A percentile compares a stretch with the other conserved stretches of the same genome.
Evolutionary conservation across 306 rosid genomes (phyloP).

Genomic region (Canavalia ensiformis): DNA sequence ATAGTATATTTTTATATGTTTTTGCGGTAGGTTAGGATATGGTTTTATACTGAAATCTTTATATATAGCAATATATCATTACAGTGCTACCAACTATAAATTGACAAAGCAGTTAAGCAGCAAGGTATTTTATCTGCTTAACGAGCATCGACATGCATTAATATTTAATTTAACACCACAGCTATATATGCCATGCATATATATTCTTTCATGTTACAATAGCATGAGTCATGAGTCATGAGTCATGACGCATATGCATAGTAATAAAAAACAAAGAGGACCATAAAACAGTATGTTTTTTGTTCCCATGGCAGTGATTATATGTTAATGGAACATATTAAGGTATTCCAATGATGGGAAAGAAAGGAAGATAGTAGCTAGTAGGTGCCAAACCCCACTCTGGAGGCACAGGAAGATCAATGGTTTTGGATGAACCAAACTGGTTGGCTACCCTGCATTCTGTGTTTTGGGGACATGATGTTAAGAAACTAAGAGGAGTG

Average conservation of each 20-base stretch:
- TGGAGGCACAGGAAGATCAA: constrained; percentile 75
- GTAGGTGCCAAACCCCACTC: constrained; percentile 92
- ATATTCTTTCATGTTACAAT: constrained; percentile 2
- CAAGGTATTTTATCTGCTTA: not conserved
- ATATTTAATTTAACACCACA: constrained; percentile 2
- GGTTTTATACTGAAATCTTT: too few species aligned
- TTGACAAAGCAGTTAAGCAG: not conserved
- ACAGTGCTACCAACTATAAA: not conserved
- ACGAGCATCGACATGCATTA: not conserved
- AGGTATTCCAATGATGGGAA: constrained; percentile 96
- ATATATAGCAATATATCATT: not conserved
- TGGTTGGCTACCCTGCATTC: constrained; percentile 49
- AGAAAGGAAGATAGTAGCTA: constrained; percentile 74
- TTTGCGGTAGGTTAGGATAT: too few species aligned
- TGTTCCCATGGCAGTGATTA: not conserved
- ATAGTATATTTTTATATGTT: too few species aligned
- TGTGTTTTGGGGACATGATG: constrained; percentile 55
- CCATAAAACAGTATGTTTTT: not conserved
- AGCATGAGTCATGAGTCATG: not conserved
- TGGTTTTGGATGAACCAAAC: constrained; percentile 68
- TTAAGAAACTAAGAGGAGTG: constrained; percentile 67
- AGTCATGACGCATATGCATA: not conserved
- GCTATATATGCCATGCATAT: constrained; percentile 6
- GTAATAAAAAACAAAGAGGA: not conserved
- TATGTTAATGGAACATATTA: constrained; percentile 40